Base-by-base conservation (phyloP, 2,329 filamentous ascomycete species). In the Aspergillus brasiliensis region DNA sequence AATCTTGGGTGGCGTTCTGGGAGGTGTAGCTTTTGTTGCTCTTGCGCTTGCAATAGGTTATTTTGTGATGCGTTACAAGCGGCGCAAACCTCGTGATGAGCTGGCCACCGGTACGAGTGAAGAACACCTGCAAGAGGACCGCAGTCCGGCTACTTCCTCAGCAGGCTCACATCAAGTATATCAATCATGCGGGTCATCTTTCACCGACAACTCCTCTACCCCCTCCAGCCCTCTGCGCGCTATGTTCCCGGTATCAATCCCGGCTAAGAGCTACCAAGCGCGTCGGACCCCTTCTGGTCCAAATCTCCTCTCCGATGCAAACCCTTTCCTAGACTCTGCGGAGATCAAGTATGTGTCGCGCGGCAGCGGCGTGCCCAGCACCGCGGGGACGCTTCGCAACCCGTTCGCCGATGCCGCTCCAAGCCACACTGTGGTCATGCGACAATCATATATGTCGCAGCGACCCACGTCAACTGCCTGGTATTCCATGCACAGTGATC, bases 1-100 rank as follows among this genome's bases (percentile, higher is more conserved):
- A 6, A 66, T 75, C 28, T 64, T 75, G 34, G 74, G 72, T 1
- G 68, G 70, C 40, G 57, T 68, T 6, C 38, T 76, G 15, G 73
- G 73, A 8, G 70, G 62, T 17, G 42, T 69, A 10, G 67, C 62
- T 5, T 64, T 72, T 28, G 56, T 70, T 19, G 57, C 67, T 3
- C 60, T 74, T 17, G 56, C 63, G 4, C 40, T 72, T 8, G 51
- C 74, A 6, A 63, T 67, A 53, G 67, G 65, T 31, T 61, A 67
- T 19, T 42, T 73, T 17, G 51, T 68, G 10, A 57, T 64, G 53
- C 70, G 69, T 28, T 65, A 66, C 48, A 67, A 63, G n/a, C 67
- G 61, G 51, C 66, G 63, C 28, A 57, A 40, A 25, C 23, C 48
- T 11, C 56, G 34, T 51, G 47, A 59, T 15, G 52, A 21, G 5